phyloP scores from a whole-genome alignment of 2,329 filamentous ascomycete genomes.

The Ceratocystis cubensis region DNA sequence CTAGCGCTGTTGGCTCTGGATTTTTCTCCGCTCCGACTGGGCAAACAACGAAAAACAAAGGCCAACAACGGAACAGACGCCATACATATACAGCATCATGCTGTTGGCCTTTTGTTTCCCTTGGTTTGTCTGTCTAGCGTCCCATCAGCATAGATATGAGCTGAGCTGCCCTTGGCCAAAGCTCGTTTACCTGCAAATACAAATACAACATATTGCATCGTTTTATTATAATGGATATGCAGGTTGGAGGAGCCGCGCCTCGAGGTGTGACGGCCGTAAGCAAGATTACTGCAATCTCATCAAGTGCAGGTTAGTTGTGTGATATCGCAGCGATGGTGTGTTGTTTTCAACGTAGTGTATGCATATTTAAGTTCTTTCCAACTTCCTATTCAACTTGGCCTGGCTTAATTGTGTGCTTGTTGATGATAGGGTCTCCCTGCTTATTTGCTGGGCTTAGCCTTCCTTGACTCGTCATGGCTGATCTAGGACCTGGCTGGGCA shows the following conservation, averaged over 20 bases:
- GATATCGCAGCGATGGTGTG: not conserved
- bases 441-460: not conserved
- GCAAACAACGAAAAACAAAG: not conserved
- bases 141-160: not conserved
- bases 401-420: not conserved
- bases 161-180: not conserved
- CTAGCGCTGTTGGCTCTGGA: too few relatives aligned
- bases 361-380: not conserved
- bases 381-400: not conserved
- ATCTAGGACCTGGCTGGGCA: not conserved
- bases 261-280: not conserved
- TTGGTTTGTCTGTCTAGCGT: not conserved
- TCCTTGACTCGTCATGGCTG: not conserved
- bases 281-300: slow-evolving; percentile 1
- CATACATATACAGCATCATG: not conserved
- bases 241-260: not conserved
- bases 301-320: not conserved
- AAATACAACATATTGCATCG: not conserved
- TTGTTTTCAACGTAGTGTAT: not conserved
- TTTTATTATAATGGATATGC: not conserved
- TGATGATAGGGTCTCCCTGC: not conserved
- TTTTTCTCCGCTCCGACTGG: not conserved
- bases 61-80: not conserved
- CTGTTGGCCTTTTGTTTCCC: not conserved
- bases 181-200: not conserved